Evolutionary conservation across 2,329 filamentous ascomycete genomes (phyloP), one percentile per base, ranked within the genome.

Genomic region (Arthrobotrys megalospora): DNA sequence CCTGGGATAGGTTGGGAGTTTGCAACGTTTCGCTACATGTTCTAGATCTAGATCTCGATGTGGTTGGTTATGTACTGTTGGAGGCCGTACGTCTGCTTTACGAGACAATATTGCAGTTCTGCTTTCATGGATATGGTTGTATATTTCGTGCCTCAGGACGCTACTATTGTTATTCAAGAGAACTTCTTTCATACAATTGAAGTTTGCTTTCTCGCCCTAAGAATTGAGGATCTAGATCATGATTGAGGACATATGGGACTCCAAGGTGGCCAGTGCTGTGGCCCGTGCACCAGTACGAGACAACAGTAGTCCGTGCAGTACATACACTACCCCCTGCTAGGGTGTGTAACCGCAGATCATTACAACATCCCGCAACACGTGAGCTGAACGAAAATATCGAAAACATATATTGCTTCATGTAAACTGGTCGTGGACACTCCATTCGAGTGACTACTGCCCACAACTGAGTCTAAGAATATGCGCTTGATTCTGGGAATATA

Each of bases 341-440:
- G 55, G 21, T 60, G 55, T 60, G 55, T 60, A 60, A 60, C 55
- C 36, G 36, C 24, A 43, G 36, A 60, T 60, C 55, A 43, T 28
- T 60, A 21, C 55, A 60, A 60, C 55, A 60, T 60, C 21, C 32
- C 36, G 36, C 55, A 60, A 60, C 55, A 60, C 55, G 55, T 43
- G 11, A 60, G 55, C 6, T 10, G 5, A 28, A 14, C 24, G 19
- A 43, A 19, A 43, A 32, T 6, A 19, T n/a, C 6, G 1, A 11
- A 52, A 6, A 34, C 12, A n/a, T 28, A 28, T 28, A 28, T 28
- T 28, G 24, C 12, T 28, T 50, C 7, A 53, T 24, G 21, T 50
- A 11, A 14, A 14, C 14, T 11, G 19, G 21, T 50, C 7, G 1
- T 28, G 21, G 19, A 19, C 10, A 28, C 11, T 11, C 21, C 7